A percentile compares a stretch with the other conserved stretches of the same genome.
These are phyloP conservation scores for Colletotrichum tropicale DNA, from an alignment of 2,329 filamentous ascomycete species.

Conservation along the genomic window DNA sequence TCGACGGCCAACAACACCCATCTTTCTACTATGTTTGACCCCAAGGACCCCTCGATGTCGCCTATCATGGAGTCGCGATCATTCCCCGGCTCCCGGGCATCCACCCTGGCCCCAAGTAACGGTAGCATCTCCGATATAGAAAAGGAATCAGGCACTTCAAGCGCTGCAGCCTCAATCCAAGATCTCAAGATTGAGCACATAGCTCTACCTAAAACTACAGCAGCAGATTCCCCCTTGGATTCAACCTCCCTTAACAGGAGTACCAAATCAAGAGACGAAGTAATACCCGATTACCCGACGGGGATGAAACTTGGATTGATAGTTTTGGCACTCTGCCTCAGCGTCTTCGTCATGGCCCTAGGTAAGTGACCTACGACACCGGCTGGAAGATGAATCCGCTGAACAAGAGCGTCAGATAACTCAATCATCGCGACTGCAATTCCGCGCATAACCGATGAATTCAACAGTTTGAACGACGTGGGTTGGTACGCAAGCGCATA, in stretches of 20 bases:
- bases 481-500: constrained; percentile 55
- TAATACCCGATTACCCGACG: background rate
- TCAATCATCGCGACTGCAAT: constrained; percentile 49
- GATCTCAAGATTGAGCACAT: background rate
- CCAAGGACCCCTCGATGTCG: background rate
- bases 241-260: background rate
- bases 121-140: constrained; percentile 3
- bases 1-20: background rate
- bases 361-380: constrained; percentile 23
- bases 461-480: constrained; percentile 49
- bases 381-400: background rate
- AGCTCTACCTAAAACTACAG: background rate
- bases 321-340: constrained; percentile 39
- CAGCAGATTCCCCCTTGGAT: background rate
- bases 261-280: background rate
- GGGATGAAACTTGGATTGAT: constrained; percentile 35
- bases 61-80: background rate
- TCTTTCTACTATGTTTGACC: background rate
- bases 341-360: constrained; percentile 45
- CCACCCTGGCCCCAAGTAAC: background rate
- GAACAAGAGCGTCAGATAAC: constrained; percentile 29
- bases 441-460: constrained; percentile 46
- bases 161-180: background rate
- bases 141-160: background rate
- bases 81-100: background rate